These are phyloP conservation scores for Aspergillus olivimuriae DNA, from an alignment of 495 filamentous ascomycete genomes.

Conservation along the genomic window DNA sequence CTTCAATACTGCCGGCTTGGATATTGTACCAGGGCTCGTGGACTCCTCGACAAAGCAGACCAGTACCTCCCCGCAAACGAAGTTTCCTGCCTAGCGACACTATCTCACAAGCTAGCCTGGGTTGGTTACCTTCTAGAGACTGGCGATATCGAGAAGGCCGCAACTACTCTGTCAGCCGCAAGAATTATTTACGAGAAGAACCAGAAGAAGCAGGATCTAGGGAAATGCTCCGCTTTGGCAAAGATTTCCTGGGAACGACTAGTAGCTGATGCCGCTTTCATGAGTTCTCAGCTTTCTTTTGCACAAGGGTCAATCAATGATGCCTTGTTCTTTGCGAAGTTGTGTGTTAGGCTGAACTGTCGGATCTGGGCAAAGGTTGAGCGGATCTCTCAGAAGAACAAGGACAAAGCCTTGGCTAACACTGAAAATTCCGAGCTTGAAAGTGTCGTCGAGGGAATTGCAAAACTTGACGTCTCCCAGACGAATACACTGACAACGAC, in stretches of 20 bases:
- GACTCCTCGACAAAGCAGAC: slow-evolving; percentile 54
- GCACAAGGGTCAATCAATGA: slow-evolving; percentile 56
- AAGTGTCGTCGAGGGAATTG: slow-evolving; percentile 36
- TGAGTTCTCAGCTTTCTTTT: slow-evolving; percentile 59
- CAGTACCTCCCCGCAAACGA: slow-evolving; percentile 33
- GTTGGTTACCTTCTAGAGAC: slow-evolving; percentile 68
- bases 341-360: slow-evolving; percentile 58
- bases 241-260: slow-evolving; percentile 41
- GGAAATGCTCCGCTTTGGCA: slow-evolving; percentile 18
- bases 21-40: slow-evolving; percentile 65
- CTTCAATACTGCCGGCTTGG: slow-evolving; percentile 72
- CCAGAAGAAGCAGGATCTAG: slow-evolving; percentile 25
- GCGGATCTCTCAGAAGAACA: slow-evolving; percentile 33
- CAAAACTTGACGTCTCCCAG: slow-evolving; percentile 35
- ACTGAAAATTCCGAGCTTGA: slow-evolving; percentile 30
- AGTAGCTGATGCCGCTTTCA: slow-evolving; percentile 45
- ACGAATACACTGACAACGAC: slow-evolving; percentile 18
- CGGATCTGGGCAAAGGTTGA: slow-evolving; percentile 68
- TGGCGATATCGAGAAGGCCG: slow-evolving; percentile 54
- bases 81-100: slow-evolving; percentile 34
- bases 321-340: slow-evolving; percentile 60
- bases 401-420: slow-evolving; percentile 20
- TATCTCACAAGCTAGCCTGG: slow-evolving; percentile 61
- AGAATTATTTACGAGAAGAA: slow-evolving; percentile 30
- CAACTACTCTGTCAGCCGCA: slow-evolving; percentile 23